These are phyloP conservation scores for Hypoxylon subgilvum DNA, from an alignment of 495 filamentous ascomycete species.

Conservation along the genomic window DNA sequence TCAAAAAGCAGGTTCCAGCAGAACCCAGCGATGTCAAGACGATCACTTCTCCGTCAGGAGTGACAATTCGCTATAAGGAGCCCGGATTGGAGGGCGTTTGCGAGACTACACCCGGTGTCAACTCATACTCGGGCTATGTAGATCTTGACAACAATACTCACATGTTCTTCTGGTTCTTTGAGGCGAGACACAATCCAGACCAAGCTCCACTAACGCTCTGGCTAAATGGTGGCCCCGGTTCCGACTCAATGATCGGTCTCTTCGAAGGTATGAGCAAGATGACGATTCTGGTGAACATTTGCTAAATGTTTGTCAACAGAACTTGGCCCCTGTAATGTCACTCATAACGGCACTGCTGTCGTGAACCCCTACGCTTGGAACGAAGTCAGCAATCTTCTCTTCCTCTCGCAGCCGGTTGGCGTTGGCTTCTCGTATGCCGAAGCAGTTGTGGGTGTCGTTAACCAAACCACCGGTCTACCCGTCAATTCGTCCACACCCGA, in stretches of 20 bases:
- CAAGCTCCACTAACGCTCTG: conserved; percentile 65
- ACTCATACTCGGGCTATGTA: conserved; percentile 50
- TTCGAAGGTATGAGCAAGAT: conserved; percentile 56
- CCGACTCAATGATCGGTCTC: conserved; percentile 65
- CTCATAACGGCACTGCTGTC: conserved; percentile 54
- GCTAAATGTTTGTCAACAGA: conserved; percentile 45
- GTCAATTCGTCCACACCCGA: conserved; percentile 31
- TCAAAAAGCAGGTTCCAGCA: conserved; percentile 40
- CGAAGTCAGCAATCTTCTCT: conserved; percentile 69
- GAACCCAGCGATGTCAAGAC: conserved; percentile 62
- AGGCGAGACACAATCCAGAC: conserved; percentile 61
- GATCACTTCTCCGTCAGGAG: conserved; percentile 63
- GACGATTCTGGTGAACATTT: not conserved
- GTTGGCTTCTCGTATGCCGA: conserved; percentile 64
- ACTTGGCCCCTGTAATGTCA: conserved; percentile 64
- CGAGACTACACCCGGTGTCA: conserved; percentile 42
- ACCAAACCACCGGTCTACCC: conserved; percentile 34
- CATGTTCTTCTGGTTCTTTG: conserved; percentile 77
- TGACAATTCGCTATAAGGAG: conserved; percentile 59
- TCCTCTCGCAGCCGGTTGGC: conserved; percentile 68
- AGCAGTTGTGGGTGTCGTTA: conserved; percentile 36
- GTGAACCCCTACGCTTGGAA: conserved; percentile 69
- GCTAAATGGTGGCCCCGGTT: conserved; percentile 66
- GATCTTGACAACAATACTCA: conserved; percentile 61
- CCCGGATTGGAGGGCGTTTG: conserved; percentile 55